Evolutionary conservation across 331 rosid genomes (phyloP).

Genomic region (Malus hybrid): DNA sequence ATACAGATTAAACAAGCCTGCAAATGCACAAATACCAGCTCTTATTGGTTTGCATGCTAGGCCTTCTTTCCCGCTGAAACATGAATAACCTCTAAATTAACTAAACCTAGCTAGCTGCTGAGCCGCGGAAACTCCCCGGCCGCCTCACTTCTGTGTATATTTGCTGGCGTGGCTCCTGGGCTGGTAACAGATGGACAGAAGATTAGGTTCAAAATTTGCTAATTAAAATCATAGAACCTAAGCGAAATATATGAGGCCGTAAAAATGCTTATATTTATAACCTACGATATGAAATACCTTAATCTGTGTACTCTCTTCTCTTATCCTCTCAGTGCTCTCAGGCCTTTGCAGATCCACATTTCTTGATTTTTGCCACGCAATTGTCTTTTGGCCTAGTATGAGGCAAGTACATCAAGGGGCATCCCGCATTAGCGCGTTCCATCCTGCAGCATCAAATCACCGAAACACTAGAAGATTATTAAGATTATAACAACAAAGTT

Average conservation of each 20-base stretch:
- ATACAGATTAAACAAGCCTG: not conserved
- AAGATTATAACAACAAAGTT: not conserved
- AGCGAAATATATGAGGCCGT: not conserved
- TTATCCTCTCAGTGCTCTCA: not conserved
- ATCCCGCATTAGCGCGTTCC: slow-evolving; percentile 41
- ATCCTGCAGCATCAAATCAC: slow-evolving; percentile 32
- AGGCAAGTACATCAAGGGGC: slow-evolving; percentile 57
- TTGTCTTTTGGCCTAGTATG: slow-evolving; percentile 73
- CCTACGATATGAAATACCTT: not conserved
- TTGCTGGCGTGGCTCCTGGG: not conserved
- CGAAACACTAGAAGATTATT: not conserved
- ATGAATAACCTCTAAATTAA: not conserved
- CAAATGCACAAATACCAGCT: not conserved
- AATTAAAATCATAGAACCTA: not conserved
- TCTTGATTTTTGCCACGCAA: slow-evolving; percentile 57
- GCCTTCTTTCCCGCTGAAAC: not conserved
- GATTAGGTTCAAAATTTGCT: not conserved
- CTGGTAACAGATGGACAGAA: not conserved
- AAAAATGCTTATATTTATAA: not conserved
- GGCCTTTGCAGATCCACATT: slow-evolving; percentile 3
- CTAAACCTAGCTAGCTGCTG: not conserved
- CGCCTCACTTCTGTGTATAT: not conserved
- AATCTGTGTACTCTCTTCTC: not conserved
- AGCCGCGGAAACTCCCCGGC: not conserved
- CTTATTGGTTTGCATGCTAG: not conserved